Evolutionary conservation across 768 basidiomycete genomes (phyloP).

Genomic region (Termitomyces eurrhizus): DNA sequence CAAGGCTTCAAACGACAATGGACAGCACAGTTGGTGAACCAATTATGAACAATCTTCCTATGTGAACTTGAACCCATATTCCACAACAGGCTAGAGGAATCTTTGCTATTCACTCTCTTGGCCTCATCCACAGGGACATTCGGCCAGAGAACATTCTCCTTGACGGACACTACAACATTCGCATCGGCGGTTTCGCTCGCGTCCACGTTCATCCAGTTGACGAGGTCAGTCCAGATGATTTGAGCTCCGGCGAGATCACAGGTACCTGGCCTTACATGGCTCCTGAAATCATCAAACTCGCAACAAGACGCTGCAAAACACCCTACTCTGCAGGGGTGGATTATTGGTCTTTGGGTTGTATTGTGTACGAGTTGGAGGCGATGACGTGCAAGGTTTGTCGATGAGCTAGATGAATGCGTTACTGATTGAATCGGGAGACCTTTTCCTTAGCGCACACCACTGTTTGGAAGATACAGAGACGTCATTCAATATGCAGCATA

Average conservation of each 20-base stretch:
- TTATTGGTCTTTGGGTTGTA: slow-evolving; percentile 6
- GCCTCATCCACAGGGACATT: slow-evolving; percentile 3
- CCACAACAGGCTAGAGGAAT: background rate
- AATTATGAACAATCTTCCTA: background rate
- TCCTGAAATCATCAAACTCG: slow-evolving; percentile 1
- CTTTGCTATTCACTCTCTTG: slow-evolving; percentile 1
- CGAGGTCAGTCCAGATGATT: background rate
- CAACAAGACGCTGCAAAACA: background rate
- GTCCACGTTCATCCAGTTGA: background rate
- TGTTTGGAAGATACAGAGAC: background rate
- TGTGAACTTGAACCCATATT: background rate
- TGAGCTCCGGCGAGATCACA: background rate
- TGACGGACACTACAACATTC: background rate
- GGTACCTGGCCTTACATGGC: slow-evolving; percentile 8
- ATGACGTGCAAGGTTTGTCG: background rate
- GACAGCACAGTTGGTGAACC: slow-evolving; percentile 1
- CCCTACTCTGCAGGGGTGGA: slow-evolving; percentile 1
- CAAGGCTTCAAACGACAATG: slow-evolving; percentile 3
- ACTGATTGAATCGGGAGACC: background rate
- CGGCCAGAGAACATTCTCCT: slow-evolving; percentile 5
- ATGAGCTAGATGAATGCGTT: background rate
- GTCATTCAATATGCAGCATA: background rate
- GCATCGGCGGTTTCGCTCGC: background rate
- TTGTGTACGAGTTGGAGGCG: slow-evolving; percentile 5
- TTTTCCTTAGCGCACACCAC: background rate